phyloP scores from a whole-genome alignment of 805 yeast species.

The Allodekkera sacchari region DNA sequence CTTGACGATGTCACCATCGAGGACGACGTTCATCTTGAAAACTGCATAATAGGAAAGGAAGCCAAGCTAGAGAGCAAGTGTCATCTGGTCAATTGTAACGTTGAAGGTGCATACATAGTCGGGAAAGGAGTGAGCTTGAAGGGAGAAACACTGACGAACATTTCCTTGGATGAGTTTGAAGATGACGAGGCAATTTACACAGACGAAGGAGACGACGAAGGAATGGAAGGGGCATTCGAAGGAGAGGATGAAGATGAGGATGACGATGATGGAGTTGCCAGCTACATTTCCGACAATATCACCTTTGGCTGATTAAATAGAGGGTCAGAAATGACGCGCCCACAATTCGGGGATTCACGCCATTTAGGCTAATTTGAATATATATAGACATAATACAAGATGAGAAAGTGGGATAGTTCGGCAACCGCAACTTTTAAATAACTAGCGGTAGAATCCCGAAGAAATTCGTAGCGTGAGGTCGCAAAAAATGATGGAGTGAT shows the following conservation, averaged over 20 bases:
- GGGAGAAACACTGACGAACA: conserved; percentile 30
- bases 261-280: conserved; percentile 11
- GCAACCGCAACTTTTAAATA: no score
- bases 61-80: conserved; percentile 59
- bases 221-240: conserved; percentile 38
- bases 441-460: no score
- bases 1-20: conserved; percentile 64
- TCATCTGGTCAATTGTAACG: conserved; percentile 70
- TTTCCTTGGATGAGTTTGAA: conserved; percentile 25
- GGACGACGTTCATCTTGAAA: conserved; percentile 74
- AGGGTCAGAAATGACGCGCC: no score
- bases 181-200: conserved; percentile 17
- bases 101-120: conserved; percentile 73
- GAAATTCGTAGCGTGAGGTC: no score
- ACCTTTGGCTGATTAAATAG: no score
- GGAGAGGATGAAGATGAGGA: conserved; percentile 45
- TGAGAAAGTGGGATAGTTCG: no score
- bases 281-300: no score
- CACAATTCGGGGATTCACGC: no score
- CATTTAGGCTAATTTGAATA: no score
- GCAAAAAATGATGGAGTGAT: no score
- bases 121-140: conserved; percentile 40
- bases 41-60: conserved; percentile 72
- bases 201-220: conserved; percentile 22
- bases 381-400: no score